Evolutionary conservation across 208 protist genomes (phyloP).

Genomic region (Trichomonas tenax): DNA sequence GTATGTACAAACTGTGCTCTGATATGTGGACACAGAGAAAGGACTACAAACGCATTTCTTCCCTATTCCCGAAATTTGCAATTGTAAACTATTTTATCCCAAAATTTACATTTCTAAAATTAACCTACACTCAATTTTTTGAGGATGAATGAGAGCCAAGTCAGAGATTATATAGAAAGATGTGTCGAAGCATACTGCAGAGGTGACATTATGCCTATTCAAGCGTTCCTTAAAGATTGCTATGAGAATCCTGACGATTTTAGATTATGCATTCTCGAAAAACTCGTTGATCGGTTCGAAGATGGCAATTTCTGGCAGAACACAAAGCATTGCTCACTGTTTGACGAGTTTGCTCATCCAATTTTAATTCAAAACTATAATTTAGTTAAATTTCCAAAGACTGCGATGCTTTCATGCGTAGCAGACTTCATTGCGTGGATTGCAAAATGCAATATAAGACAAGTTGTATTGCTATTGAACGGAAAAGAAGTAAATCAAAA

Average conservation of each 20-base stretch:
- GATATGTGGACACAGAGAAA: too few species aligned
- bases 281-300: background rate
- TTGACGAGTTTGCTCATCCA: background rate
- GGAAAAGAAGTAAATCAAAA: background rate
- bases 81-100: too few species aligned
- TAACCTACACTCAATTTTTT: too few species aligned
- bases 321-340: background rate
- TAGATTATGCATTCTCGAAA: background rate
- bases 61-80: too few species aligned
- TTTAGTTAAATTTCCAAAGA: background rate
- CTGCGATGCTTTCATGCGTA: background rate
- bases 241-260: background rate
- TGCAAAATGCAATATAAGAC: background rate
- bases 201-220: background rate
- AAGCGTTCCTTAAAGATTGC: background rate
- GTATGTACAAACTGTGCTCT: too few species aligned
- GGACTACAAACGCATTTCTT: too few species aligned
- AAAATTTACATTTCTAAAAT: too few species aligned
- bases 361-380: background rate
- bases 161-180: background rate
- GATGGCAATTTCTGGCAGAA: background rate
- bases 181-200: background rate
- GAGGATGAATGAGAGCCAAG: too few species aligned
- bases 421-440: background rate
- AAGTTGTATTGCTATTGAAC: background rate